Evolutionary conservation across 2,329 filamentous ascomycete species (phyloP), one percentile per base, ranked within the genome.

Genomic region (Exserohilum rostratum): DNA sequence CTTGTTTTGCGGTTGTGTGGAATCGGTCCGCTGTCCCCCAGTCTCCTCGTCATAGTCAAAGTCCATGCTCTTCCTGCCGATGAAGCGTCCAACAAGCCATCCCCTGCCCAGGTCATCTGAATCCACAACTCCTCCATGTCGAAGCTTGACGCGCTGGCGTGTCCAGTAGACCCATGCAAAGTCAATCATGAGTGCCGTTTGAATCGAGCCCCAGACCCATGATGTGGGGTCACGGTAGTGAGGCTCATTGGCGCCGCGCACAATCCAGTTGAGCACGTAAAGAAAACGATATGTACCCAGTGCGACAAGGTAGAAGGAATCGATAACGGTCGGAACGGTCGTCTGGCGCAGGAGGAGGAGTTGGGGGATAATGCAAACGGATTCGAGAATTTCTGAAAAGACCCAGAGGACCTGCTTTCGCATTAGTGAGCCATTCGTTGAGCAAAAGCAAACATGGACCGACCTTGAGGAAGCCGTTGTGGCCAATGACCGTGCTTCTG

Each of bases 151-250:
- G 53, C 93, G 86, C 79, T 97, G 93, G 60, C 93, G 85, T 10
- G 89, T 90, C 79, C 90, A 97, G 81, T 98, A 98, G 1, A 98
- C 92, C 92, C 93, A 97, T 31, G 91, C 92, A 72, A 98, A 98
- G 77, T 98, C 93, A 65, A 93, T 74, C 76, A 97, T 97, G 38
- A 97, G 85, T 1, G 89, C 87, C 0, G 92, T 97, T 78, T 98
- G 93, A 22, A 98, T 81, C 55, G 96, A 79, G 51, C 93, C 93
- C 68, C 96, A 97, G 57, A 96, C 85, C 71, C 95, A 85, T 6
- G 90, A 88, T 9, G 93, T 85, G 3, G 86, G 82, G 65, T 93
- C 88, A 57, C 87, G 86, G 59, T 81, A 79, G 37, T 78, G 74
- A 0, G 83, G 27, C 44, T 81, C 79, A 9, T 81, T 79, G 66